These are phyloP conservation scores for Hippophae rhamnoides DNA, from an alignment of 306 rosid genomes.

Conservation along the genomic window DNA sequence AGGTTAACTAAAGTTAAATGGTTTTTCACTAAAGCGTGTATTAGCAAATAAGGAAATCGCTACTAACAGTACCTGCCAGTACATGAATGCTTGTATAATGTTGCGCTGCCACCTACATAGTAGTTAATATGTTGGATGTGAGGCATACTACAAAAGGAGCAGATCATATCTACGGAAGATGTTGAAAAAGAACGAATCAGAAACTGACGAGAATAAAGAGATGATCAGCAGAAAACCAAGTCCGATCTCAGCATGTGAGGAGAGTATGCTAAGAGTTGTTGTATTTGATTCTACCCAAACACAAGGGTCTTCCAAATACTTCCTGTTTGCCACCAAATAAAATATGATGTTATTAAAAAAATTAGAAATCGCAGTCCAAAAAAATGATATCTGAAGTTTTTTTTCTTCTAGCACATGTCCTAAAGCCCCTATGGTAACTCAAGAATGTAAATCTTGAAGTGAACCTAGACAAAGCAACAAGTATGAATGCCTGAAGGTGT, in stretches of 20 bases:
- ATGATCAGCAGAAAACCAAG: conserved; percentile 75
- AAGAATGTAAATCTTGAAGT: no score
- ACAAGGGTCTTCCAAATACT: conserved; percentile 82
- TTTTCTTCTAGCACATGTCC: no score
- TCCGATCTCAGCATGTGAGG: conserved; percentile 93
- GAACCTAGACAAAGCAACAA: no score
- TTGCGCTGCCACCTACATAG: conserved; percentile 84
- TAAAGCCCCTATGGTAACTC: no score
- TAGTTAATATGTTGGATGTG: conserved; percentile 1
- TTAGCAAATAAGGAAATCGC: no score
- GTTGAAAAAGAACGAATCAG: conserved; percentile 1
- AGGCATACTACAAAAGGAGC: conserved; percentile 8
- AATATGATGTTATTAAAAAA: not conserved
- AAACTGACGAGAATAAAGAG: conserved; percentile 78
- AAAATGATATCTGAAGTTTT: not conserved
- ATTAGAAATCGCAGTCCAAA: not conserved
- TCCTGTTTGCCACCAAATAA: conserved; percentile 38
- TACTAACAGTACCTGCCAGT: conserved; percentile 76
- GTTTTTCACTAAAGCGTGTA: no score
- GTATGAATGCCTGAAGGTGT: no score
- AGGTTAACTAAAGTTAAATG: no score
- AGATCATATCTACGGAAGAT: conserved; percentile 5
- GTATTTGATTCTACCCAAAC: conserved; percentile 93
- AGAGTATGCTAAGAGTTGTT: conserved; percentile 65
- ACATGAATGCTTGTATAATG: conserved; percentile 74